Conservation (phyloP, 306 rosid species). For the Lathyrus aphaca region DNA sequence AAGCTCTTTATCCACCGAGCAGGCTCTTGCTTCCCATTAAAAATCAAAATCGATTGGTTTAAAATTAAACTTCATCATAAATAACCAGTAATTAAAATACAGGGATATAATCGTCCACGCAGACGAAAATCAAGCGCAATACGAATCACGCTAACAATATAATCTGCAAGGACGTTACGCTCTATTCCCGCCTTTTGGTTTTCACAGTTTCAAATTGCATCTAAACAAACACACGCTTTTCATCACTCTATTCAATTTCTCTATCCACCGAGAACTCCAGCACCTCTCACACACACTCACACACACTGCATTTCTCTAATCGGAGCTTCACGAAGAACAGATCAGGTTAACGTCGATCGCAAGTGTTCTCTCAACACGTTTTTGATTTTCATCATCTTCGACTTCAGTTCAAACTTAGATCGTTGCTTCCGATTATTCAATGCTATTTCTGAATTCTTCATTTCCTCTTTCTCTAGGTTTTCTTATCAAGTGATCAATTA, state of each 20-base stretch:
- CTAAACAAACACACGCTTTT: constrained; percentile 15
- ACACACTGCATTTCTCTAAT: constrained; percentile 2
- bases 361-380: constrained; percentile 22
- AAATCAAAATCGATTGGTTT: background rate
- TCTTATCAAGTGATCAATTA: constrained; percentile 4
- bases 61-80: background rate
- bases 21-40: background rate
- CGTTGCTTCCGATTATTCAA: background rate
- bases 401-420: constrained; percentile 29
- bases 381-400: background rate
- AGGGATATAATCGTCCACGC: constrained; percentile 38
- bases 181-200: constrained; percentile 46
- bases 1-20: no score
- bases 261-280: background rate
- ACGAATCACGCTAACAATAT: constrained; percentile 16
- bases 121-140: constrained; percentile 10
- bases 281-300: background rate
- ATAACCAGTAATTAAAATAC: background rate
- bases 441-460: background rate
- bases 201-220: background rate
- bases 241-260: background rate
- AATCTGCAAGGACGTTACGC: background rate
- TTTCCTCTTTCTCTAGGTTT: constrained; percentile 30
- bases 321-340: constrained; percentile 20
- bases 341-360: background rate